Evolutionary conservation across 352 stramenopile genomes (phyloP).

Genomic region (Phytophthora crassamura): DNA sequence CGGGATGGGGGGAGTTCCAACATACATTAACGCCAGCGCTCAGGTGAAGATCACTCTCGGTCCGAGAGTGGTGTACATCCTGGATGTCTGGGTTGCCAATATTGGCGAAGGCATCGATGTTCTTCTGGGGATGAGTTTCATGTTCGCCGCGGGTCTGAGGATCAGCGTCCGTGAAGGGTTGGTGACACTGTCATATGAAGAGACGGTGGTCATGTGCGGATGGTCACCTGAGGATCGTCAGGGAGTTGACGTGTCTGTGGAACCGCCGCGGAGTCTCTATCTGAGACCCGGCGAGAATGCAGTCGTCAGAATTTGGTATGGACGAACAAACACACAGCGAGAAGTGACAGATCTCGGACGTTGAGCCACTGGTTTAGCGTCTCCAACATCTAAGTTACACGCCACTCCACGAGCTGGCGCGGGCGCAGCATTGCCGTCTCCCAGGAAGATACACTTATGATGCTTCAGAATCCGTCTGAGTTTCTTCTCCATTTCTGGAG

Average conservation of each 20-base stretch:
- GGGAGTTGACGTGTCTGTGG: neutral
- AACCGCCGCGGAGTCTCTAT: neutral
- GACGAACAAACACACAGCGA: neutral
- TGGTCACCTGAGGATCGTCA: neutral
- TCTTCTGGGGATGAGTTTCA: conserved; percentile 33
- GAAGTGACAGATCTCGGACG: neutral
- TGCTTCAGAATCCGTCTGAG: no score
- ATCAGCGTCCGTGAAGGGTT: neutral
- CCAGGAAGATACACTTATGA: no score
- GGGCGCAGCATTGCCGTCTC: no score
- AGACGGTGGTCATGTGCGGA: neutral
- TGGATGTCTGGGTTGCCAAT: no score
- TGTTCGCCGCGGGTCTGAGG: neutral
- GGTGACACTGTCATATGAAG: neutral
- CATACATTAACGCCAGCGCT: conserved; percentile 17
- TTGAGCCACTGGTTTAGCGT: no score
- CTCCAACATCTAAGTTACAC: no score
- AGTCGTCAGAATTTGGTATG: neutral
- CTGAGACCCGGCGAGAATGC: neutral
- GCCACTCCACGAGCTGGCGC: no score
- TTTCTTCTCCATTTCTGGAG: no score
- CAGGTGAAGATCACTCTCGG: no score
- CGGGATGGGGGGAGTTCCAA: conserved; percentile 15
- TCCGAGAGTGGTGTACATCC: no score
- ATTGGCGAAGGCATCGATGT: conserved; percentile 28